Evolutionary conservation across 2,329 filamentous ascomycete genomes (phyloP), one percentile per base, ranked within the genome.

Genomic region (Colletotrichum theobromicola): DNA sequence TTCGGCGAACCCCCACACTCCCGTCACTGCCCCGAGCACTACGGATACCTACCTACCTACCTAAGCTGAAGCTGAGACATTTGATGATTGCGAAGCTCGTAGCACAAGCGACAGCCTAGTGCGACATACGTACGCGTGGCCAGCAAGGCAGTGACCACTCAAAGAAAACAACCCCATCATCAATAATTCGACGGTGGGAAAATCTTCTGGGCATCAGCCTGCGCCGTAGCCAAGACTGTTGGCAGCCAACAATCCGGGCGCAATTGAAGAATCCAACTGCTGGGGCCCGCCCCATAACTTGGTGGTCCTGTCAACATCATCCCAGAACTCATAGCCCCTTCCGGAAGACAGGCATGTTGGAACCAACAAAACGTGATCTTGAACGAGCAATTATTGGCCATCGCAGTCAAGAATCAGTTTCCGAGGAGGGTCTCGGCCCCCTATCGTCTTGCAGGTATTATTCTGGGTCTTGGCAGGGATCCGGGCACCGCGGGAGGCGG

Each of bases 401-500:
- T 60, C 28, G 30, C 32, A 26, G n/a, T 26, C 13, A 8, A 32
- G 3, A 18, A 21, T 24, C 60, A 16, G 21, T 62, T 35, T 37
- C 30, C 34, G 60, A 42, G 32, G 32, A 35, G 13, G 21, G 21
- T 10, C 16, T 64, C 42, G 60, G 30, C 60, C 24, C 60, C 61
- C 61, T 37, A 24, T 46, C 28, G 24, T 63, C 67, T 53, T 71
- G 62, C 35, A 21, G 21, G 35, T 42, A 24, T 30, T 24, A 42
- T 24, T 67, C 55, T 42, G 30, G 63, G 63, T 42, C 70, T 67
- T 72, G 70, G 70, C 70, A 72, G 46, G 63, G 70, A 58, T 61
- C 24, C 35, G 42, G 63, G 69, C 34, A n/a, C 28, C 42, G 46
- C 46, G 50, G 67, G 24, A 70, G 53, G 46, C 37, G 26, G 42